Percentiles rank a stretch among this genome's conserved stretches.
These are phyloP conservation scores for Rosa persica DNA, from an alignment of 306 rosid species.

Conservation along the genomic window DNA sequence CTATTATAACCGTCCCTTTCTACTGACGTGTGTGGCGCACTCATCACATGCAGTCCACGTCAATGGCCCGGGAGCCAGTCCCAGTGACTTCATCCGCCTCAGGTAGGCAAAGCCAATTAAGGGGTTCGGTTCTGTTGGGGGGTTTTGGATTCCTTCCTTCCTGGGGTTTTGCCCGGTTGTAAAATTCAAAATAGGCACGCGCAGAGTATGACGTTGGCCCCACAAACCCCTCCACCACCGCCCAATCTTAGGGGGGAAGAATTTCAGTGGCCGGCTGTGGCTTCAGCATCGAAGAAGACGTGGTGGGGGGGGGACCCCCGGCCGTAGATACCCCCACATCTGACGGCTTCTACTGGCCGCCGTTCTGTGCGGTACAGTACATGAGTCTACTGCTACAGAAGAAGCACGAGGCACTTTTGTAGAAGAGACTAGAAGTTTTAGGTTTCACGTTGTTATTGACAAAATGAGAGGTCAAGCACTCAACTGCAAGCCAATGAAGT, in stretches of 20 bases:
- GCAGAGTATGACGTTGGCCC: constrained; percentile 7
- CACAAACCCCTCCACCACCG: constrained; percentile 26
- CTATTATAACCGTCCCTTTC: neutral
- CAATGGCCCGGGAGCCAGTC: constrained; percentile 7
- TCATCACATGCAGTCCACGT: constrained; percentile 34
- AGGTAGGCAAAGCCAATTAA: neutral
- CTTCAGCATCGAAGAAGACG: constrained; percentile 3
- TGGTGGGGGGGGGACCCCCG: neutral
- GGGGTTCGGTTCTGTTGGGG: neutral
- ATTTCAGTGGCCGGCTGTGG: constrained; percentile 3
- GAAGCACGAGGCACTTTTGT: neutral
- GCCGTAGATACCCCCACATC: constrained; percentile 12
- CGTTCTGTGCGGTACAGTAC: neutral
- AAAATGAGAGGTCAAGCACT: neutral
- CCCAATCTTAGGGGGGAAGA: constrained; percentile 1
- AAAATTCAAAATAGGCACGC: neutral
- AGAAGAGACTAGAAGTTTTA: neutral
- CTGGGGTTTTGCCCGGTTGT: neutral
- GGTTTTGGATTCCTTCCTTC: constrained; percentile 23
- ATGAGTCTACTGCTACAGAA: neutral
- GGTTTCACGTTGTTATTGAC: neutral
- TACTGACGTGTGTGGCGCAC: constrained; percentile 33
- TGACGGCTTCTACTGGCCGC: constrained; percentile 28
- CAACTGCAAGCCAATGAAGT: neutral
- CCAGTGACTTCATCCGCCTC: constrained; percentile 23